These are phyloP conservation scores for Taxawa tesnikishii DNA, from an alignment of 2,329 filamentous ascomycete species.

Conservation along the genomic window DNA sequence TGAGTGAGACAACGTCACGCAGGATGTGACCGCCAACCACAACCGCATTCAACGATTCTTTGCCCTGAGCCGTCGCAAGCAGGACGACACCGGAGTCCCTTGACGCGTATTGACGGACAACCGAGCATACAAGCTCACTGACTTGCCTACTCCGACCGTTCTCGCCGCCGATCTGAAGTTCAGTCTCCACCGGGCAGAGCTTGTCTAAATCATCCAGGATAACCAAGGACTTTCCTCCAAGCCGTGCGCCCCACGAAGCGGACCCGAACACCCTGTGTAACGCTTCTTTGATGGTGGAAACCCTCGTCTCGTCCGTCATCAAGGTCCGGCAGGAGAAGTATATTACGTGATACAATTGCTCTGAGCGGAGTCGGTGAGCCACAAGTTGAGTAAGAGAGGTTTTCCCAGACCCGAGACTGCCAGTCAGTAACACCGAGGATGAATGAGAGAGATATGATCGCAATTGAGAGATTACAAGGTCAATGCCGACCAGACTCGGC, in stretches of 20 bases:
- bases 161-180: conserved; percentile 84
- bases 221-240: conserved; percentile 73
- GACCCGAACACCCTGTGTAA: conserved; percentile 73
- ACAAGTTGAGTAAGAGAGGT: conserved; percentile 67
- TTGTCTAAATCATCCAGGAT: conserved; percentile 89
- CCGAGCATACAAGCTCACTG: conserved; percentile 74
- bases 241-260: conserved; percentile 80
- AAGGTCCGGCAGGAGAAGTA: conserved; percentile 82
- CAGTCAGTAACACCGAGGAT: conserved; percentile 82
- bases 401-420: conserved; percentile 83
- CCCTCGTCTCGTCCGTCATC: conserved; percentile 79
- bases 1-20: conserved; percentile 77
- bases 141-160: conserved; percentile 87
- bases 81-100: conserved; percentile 71
- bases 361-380: conserved; percentile 57
- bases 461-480: conserved; percentile 59
- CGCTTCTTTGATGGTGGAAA: conserved; percentile 84
- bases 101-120: conserved; percentile 74
- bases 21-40: conserved; percentile 87
- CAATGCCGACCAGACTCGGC: conserved; percentile 70
- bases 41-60: conserved; percentile 83
- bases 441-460: conserved; percentile 67
- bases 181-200: conserved; percentile 84
- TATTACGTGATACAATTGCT: conserved; percentile 66
- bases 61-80: conserved; percentile 81